phyloP scores from a whole-genome alignment of 208 protist species.

The Crithidia sp. region DNA sequence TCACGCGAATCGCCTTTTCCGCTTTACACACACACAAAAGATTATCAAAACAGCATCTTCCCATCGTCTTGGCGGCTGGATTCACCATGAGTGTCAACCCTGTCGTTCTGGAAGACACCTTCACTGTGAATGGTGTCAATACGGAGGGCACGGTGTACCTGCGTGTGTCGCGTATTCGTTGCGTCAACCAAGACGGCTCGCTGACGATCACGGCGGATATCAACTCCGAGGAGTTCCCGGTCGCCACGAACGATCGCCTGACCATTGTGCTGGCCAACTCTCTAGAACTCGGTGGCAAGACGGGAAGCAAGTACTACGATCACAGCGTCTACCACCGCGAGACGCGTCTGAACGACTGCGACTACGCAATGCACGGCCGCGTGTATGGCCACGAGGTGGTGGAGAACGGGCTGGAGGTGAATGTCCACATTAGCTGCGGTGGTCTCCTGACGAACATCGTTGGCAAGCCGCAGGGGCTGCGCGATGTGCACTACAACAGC shows the following conservation, averaged over 20 bases:
- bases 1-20: not conserved
- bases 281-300: slow-evolving; percentile 87
- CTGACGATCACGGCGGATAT: slow-evolving; percentile 91
- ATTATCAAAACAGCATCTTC: too few species aligned
- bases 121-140: slow-evolving; percentile 83
- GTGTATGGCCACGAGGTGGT: slow-evolving; percentile 95
- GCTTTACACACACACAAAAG: not conserved
- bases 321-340: slow-evolving; percentile 90
- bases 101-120: slow-evolving; percentile 92
- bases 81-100: slow-evolving; percentile 61
- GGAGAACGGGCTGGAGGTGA: slow-evolving; percentile 81
- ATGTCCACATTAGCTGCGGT: slow-evolving; percentile 97
- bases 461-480: slow-evolving; percentile 88
- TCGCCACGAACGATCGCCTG: slow-evolving; percentile 92
- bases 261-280: slow-evolving; percentile 95
- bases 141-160: slow-evolving; percentile 82
- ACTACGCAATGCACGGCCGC: slow-evolving; percentile 98
- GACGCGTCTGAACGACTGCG: slow-evolving; percentile 94
- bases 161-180: slow-evolving; percentile 86
- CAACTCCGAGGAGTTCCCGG: slow-evolving; percentile 97
- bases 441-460: slow-evolving; percentile 96
- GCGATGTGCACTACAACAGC: slow-evolving; percentile 92
- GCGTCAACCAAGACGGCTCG: slow-evolving; percentile 75
- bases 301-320: slow-evolving; percentile 86
- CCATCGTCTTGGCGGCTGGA: not conserved